Base-by-base conservation (phyloP, 1,284 basidiomycete genomes). In the Polyporus tsugae region DNA sequence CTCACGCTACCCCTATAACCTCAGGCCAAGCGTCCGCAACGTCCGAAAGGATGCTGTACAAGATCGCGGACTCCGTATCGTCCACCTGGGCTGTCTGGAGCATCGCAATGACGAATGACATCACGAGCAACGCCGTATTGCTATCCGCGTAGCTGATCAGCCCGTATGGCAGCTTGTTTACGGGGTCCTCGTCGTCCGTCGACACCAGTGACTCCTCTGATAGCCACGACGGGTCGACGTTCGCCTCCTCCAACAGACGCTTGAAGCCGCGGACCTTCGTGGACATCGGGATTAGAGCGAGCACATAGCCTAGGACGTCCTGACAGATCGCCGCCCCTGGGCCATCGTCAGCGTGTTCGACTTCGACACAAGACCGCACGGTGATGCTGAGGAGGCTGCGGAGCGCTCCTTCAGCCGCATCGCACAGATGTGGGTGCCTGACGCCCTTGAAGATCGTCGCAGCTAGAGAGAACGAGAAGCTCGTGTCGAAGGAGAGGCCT, bases 381-480 rank as follows among this genome's bases (percentile, higher is more conserved):
- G 89, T 90, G 55, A 90, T 85, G 46, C 81, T 80, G 36, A 92
- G 81, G 39, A 91, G 82, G 65, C 81, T 89, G 71, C 87, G 83
- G 19, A 93, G 81, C 15, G 86, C 85, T 4, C 81, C 81, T 71
- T 87, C 86, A 4, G 92, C 90, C 22, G 87, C 84, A 2, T 86
- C 87, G 64, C 82, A 86, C 66, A 95, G 85, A 4, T 84, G 83
- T 4, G 88, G 85, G 74, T 92, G 89, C 44, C 95, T 89, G 64
- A 95, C 81, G 29, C 95, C 95, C 77, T 96, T 95, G 86, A 95
- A 94, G 65, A 97, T 88, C 71, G 95, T 87, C 0, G 93, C 86
- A 0, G 94, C 90, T 15, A 97, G 81, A 6, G 93, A 91, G 78
- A 96, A 95, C 15, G 92, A 93, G 78, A 95, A 92, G 78, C 86